These are phyloP conservation scores for Clarireedia monteithiana DNA, from an alignment of 2,329 filamentous ascomycete genomes.

Conservation along the genomic window DNA sequence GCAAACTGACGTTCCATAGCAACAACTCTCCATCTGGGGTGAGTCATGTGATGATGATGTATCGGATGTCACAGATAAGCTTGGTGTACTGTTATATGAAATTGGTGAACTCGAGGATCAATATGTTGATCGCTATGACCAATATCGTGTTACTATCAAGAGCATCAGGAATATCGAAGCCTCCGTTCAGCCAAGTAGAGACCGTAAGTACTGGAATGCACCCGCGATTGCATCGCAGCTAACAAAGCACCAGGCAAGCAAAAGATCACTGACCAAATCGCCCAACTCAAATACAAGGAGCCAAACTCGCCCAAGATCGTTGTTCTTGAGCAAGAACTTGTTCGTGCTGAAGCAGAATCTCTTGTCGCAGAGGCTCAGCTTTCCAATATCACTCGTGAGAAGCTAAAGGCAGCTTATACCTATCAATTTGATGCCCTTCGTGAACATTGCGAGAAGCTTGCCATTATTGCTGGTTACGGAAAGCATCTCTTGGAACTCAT, in stretches of 20 bases:
- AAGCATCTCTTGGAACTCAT: constrained; percentile 97
- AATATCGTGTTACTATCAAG: constrained; percentile 99
- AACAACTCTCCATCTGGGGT: constrained; percentile 98
- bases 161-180: constrained; percentile 98
- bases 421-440: constrained; percentile 98
- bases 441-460: constrained; percentile 96
- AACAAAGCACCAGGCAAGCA: constrained; percentile 65
- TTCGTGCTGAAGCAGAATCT: constrained; percentile 97
- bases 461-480: constrained; percentile 94
- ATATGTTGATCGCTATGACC: constrained; percentile 97
- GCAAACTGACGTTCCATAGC: constrained; percentile 42
- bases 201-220: constrained; percentile 56
- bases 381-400: constrained; percentile 98
- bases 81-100: constrained; percentile 85
- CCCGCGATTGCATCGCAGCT: background rate
- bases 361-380: constrained; percentile 96
- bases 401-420: constrained; percentile 95
- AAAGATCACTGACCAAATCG: constrained; percentile 98
- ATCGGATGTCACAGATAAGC: constrained; percentile 97
- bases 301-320: constrained; percentile 97
- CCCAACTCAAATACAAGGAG: constrained; percentile 99
- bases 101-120: constrained; percentile 96
- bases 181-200: constrained; percentile 93
- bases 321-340: constrained; percentile 95
- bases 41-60: constrained; percentile 95